Conservation (phyloP, 2,329 filamentous ascomycete genomes). For the Neonectria hederae region DNA sequence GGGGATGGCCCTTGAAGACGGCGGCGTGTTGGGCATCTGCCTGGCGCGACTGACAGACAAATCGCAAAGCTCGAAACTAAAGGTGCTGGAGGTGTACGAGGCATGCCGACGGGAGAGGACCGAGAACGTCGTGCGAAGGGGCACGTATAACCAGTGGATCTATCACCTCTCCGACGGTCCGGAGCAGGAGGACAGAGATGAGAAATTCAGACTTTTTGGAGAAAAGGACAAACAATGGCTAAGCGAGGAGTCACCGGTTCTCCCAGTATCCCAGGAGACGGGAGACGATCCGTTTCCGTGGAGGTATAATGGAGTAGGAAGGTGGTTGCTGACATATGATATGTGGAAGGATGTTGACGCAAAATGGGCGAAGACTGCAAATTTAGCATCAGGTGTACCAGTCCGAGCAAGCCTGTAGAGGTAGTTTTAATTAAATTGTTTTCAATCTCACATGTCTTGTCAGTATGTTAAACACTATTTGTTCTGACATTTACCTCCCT, state of each 20-base stretch:
- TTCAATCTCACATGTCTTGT: background rate
- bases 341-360: conserved; percentile 50
- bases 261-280: conserved; percentile 43
- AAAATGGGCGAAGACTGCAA: conserved; percentile 38
- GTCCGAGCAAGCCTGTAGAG: conserved; percentile 24
- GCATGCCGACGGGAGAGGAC: conserved; percentile 66
- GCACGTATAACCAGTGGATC: conserved; percentile 69
- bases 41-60: conserved; percentile 56
- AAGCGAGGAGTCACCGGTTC: conserved; percentile 28
- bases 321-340: conserved; percentile 53
- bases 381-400: background rate
- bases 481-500: too few species aligned
- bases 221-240: conserved; percentile 46
- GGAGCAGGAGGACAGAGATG: conserved; percentile 64
- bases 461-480: too few species aligned
- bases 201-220: conserved; percentile 44
- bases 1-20: conserved; percentile 70
- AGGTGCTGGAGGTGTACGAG: conserved; percentile 61
- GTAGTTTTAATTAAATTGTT: background rate
- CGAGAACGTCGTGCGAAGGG: conserved; percentile 66
- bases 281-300: conserved; percentile 54
- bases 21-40: conserved; percentile 64
- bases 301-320: conserved; percentile 51
- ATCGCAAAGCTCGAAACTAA: conserved; percentile 47
- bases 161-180: conserved; percentile 69